Percentiles rank a stretch among this genome's conserved stretches.
These are phyloP conservation scores for Achaetomium macrosporum DNA, from an alignment of 2,329 filamentous ascomycete genomes.

Conservation along the genomic window DNA sequence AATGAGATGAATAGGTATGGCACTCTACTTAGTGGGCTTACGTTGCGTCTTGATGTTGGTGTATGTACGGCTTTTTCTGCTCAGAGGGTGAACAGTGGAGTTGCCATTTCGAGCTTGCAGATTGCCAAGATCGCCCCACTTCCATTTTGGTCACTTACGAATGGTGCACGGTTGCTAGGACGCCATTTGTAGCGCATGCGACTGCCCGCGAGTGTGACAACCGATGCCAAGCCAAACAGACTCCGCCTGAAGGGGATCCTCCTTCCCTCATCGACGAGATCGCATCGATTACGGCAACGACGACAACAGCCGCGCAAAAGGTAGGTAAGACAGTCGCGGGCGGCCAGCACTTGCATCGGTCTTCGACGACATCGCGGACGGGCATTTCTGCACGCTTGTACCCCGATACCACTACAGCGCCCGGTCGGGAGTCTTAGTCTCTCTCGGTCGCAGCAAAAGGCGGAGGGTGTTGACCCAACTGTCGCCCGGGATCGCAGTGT, in stretches of 20 bases:
- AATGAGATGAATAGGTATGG: too few relatives aligned
- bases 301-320: conserved; percentile 17
- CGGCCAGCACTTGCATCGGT: conserved; percentile 7
- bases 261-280: conserved; percentile 18
- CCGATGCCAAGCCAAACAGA: conserved; percentile 25
- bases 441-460: conserved; percentile 10
- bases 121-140: conserved; percentile 12
- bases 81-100: too few relatives aligned
- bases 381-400: background rate
- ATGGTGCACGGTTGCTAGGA: conserved; percentile 26
- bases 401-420: conserved; percentile 3
- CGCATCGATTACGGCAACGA: conserved; percentile 12
- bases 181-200: conserved; percentile 25
- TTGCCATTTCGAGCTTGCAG: background rate
- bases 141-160: background rate
- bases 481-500: conserved; percentile 7
- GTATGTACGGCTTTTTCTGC: too few relatives aligned
- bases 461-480: conserved; percentile 13
- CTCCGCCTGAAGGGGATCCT: conserved; percentile 17
- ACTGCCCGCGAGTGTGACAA: conserved; percentile 17
- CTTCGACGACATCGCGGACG: conserved; percentile 9
- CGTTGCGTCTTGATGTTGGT: too few relatives aligned
- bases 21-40: too few relatives aligned
- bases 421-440: conserved; percentile 9
- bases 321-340: conserved; percentile 19